phyloP scores from a whole-genome alignment of 371 early-diverging fungal species.

The Lichtheimia ornata region DNA sequence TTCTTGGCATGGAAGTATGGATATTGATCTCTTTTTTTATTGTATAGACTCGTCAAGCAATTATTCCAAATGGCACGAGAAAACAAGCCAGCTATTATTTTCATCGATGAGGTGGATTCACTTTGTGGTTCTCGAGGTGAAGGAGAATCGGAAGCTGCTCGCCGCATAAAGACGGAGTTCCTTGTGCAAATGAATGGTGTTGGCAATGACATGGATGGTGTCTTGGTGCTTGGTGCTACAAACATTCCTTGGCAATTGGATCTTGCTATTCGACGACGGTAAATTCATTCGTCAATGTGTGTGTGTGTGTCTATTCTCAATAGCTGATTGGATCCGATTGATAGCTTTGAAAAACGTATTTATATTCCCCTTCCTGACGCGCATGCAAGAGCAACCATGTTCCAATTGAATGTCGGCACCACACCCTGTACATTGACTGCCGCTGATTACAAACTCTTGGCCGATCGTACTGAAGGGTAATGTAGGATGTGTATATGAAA shows the following conservation, averaged over 20 bases:
- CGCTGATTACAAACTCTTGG: slow-evolving; percentile 75
- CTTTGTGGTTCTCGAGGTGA: slow-evolving; percentile 93
- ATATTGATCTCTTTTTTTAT: background rate
- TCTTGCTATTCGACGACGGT: slow-evolving; percentile 89
- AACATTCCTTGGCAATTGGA: slow-evolving; percentile 98
- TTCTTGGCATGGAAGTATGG: background rate
- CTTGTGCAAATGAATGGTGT: slow-evolving; percentile 99
- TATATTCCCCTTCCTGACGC: slow-evolving; percentile 95
- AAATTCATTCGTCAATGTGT: slow-evolving; percentile 4
- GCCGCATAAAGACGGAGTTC: slow-evolving; percentile 93
- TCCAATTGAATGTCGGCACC: slow-evolving; percentile 86
- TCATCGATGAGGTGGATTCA: slow-evolving; percentile 99
- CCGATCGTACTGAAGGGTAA: slow-evolving; percentile 85
- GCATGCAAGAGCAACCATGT: slow-evolving; percentile 88
- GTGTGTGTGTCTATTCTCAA: background rate
- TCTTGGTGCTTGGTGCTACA: slow-evolving; percentile 95
- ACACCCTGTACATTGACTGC: slow-evolving; percentile 80
- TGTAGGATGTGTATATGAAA: background rate
- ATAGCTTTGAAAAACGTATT: slow-evolving; percentile 94
- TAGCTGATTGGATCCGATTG: background rate
- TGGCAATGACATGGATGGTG: slow-evolving; percentile 90
- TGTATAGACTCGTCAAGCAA: slow-evolving; percentile 76
- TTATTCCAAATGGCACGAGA: slow-evolving; percentile 95
- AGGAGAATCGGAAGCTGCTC: slow-evolving; percentile 92
- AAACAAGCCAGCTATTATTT: slow-evolving; percentile 92